Conservation (phyloP, 2,329 filamentous ascomycete genomes). For the Ophioceras dolichostomum region DNA sequence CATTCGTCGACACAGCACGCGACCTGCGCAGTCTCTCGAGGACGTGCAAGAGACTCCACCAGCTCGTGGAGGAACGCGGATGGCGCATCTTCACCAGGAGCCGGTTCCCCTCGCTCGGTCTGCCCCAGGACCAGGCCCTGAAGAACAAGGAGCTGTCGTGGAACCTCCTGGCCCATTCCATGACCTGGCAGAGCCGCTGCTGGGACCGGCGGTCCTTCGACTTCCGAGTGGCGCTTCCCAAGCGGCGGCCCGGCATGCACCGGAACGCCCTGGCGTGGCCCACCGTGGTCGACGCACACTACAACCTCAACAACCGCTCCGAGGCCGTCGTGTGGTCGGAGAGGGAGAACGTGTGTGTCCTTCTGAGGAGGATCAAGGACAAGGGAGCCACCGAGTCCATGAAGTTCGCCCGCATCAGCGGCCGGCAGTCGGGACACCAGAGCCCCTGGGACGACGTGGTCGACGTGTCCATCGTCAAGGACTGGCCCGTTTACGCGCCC, state of each 20-base stretch:
- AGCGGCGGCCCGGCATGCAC: constrained; percentile 9
- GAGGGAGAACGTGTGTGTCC: constrained; percentile 36
- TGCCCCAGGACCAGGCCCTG: constrained; percentile 13
- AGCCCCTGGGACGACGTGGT: constrained; percentile 37
- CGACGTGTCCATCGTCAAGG: constrained; percentile 29
- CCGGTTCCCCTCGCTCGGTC: constrained; percentile 27
- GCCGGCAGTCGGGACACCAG: constrained; percentile 23
- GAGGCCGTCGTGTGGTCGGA: constrained; percentile 39
- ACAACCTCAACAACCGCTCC: constrained; percentile 20
- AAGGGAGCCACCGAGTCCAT: constrained; percentile 17
- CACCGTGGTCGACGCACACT: constrained; percentile 32
- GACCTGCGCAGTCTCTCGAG: constrained; percentile 29
- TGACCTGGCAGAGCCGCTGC: constrained; percentile 38
- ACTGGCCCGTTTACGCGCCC: no score
- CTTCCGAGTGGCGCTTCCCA: constrained; percentile 21
- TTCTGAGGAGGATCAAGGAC: constrained; percentile 18
- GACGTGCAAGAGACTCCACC: constrained; percentile 24
- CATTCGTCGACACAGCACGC: constrained; percentile 32
- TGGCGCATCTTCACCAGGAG: constrained; percentile 37
- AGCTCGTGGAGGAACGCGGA: constrained; percentile 26
- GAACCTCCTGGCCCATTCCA: constrained; percentile 25
- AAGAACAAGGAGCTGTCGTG: constrained; percentile 16
- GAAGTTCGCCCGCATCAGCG: constrained; percentile 20
- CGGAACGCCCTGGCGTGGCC: constrained; percentile 19
- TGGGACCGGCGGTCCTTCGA: constrained; percentile 36